Conservation (phyloP, 176 grass and related monocot species). For the Melocanna baccifera region DNA sequence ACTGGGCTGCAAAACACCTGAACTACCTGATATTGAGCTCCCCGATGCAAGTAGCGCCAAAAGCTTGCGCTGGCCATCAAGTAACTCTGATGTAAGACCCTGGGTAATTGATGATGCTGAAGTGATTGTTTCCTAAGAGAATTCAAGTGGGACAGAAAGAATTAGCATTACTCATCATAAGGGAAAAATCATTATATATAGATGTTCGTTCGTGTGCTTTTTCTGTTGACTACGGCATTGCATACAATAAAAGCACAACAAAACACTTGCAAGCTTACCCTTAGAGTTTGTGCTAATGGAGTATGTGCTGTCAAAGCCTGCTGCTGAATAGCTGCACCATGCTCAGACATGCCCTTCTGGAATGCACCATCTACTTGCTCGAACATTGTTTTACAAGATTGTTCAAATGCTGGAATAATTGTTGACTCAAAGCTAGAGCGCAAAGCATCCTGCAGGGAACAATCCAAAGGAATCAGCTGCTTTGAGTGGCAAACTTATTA, state of each 20-base stretch:
- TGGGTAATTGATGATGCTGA: slow-evolving; percentile 76
- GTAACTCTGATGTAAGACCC: slow-evolving; percentile 66
- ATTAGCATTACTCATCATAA: background rate
- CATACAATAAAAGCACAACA: background rate
- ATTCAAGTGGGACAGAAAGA: slow-evolving; percentile 21
- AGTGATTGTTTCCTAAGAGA: slow-evolving; percentile 70
- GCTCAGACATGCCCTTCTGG: slow-evolving; percentile 88
- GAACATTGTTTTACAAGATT: slow-evolving; percentile 82
- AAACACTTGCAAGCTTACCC: slow-evolving; percentile 43
- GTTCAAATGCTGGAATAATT: slow-evolving; percentile 85
- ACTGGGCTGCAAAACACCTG: slow-evolving; percentile 45
- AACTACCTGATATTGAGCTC: slow-evolving; percentile 41
- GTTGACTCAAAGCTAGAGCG: slow-evolving; percentile 72
- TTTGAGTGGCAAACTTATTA: background rate
- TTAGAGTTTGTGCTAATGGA: slow-evolving; percentile 80
- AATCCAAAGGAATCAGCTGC: slow-evolving; percentile 19
- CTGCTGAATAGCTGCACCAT: slow-evolving; percentile 65
- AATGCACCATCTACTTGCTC: slow-evolving; percentile 85
- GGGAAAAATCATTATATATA: background rate
- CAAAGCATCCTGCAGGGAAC: slow-evolving; percentile 60
- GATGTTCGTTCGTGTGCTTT: background rate
- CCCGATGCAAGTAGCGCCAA: slow-evolving; percentile 66
- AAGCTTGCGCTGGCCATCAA: slow-evolving; percentile 81
- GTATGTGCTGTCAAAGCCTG: slow-evolving; percentile 60
- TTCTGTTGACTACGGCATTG: background rate